Evolutionary conservation across 2,329 filamentous ascomycete genomes (phyloP).

Genomic region (Penicillium sp.): DNA sequence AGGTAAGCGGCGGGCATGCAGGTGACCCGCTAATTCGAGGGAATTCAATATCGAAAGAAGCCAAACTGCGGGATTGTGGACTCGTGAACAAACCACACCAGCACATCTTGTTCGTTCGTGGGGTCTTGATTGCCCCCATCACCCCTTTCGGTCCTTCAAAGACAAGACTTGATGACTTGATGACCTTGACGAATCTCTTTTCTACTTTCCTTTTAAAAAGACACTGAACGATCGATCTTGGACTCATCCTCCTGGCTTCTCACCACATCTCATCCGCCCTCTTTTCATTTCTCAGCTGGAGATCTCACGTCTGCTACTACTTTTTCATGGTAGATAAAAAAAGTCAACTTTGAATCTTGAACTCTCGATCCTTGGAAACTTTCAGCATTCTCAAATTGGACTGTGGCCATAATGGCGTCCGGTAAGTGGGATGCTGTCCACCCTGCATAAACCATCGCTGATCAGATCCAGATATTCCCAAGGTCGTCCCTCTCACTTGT

Average conservation of each 20-base stretch:
- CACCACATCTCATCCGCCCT: neutral
- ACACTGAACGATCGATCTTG: conserved; percentile 16
- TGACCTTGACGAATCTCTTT: conserved; percentile 47
- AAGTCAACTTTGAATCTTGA: neutral
- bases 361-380: neutral
- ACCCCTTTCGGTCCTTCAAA: conserved; percentile 26
- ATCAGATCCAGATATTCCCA: conserved; percentile 44
- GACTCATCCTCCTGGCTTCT: conserved; percentile 7
- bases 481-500: conserved; percentile 85
- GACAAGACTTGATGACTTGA: conserved; percentile 43
- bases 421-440: conserved; percentile 18
- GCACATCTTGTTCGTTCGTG: conserved; percentile 2
- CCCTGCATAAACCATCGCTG: neutral
- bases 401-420: conserved; percentile 19
- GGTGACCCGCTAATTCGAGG: conserved; percentile 15
- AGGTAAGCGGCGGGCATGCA: conserved; percentile 20
- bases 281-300: neutral
- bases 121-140: conserved; percentile 7
- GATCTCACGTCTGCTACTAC: neutral
- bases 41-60: conserved; percentile 12
- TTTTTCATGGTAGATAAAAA: conserved; percentile 6
- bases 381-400: neutral
- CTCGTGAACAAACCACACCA: conserved; percentile 2
- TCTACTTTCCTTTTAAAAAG: conserved; percentile 34
- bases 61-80: conserved; percentile 3